These are phyloP conservation scores for Trametes elegans DNA, from an alignment of 768 basidiomycete species.

Conservation along the genomic window DNA sequence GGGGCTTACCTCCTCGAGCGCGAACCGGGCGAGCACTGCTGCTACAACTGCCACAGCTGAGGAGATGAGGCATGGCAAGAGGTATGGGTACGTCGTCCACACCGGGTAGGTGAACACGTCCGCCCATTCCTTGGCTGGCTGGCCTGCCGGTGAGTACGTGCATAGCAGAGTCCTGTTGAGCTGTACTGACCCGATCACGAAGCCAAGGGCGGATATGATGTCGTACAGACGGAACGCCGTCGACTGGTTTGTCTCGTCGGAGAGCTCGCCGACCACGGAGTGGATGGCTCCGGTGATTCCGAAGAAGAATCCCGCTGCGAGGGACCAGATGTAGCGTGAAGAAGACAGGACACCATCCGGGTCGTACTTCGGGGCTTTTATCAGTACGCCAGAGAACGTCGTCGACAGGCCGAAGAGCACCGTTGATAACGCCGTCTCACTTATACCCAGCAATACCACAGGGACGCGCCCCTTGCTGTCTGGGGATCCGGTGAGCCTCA, in stretches of 20 bases:
- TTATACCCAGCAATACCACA: conserved; percentile 51
- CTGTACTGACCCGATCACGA: conserved; percentile 54
- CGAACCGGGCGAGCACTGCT: conserved; percentile 41
- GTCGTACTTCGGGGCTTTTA: too few species aligned
- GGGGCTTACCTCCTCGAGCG: conserved; percentile 55
- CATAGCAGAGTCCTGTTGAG: neutral
- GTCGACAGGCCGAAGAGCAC: conserved; percentile 55
- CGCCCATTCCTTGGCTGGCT: conserved; percentile 48
- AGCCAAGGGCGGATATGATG: conserved; percentile 55
- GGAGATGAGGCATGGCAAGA: conserved; percentile 56
- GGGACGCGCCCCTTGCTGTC: conserved; percentile 63
- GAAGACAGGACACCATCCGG: too few species aligned
- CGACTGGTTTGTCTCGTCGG: conserved; percentile 60
- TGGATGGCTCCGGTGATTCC: conserved; percentile 40
- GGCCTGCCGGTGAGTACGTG: conserved; percentile 28
- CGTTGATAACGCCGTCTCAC: conserved; percentile 49
- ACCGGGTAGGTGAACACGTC: conserved; percentile 41
- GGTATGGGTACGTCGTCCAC: conserved; percentile 52
- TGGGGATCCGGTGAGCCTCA: conserved; percentile 21
- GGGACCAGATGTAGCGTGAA: too few species aligned
- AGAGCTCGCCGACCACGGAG: conserved; percentile 42
- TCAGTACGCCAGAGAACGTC: conserved; percentile 43
- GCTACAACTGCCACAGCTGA: conserved; percentile 40
- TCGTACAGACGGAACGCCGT: conserved; percentile 59
- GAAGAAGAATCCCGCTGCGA: conserved; percentile 25